phyloP scores from a whole-genome alignment of 345 rosid genomes.

The Eutrema heterophyllum region DNA sequence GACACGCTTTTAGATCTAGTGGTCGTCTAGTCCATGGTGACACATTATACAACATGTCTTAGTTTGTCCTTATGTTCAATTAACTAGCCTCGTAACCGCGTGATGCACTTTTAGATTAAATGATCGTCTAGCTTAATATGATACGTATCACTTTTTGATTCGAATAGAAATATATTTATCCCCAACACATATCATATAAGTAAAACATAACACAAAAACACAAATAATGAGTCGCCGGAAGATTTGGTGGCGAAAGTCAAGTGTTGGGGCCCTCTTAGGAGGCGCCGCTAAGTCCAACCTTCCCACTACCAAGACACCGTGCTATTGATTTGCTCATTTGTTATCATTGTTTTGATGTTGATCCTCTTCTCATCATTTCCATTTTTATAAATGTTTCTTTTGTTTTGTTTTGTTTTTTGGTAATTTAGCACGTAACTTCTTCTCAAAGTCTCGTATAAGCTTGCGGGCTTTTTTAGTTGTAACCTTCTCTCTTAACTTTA shows the following conservation, averaged over 20 bases:
- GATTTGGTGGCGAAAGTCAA: slow-evolving; percentile 18
- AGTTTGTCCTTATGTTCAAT: too few relatives aligned
- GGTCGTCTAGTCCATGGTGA: too few relatives aligned
- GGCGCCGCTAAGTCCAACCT: slow-evolving; percentile 26
- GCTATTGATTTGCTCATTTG: slow-evolving; percentile 28
- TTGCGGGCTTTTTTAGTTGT: background rate
- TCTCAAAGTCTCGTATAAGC: slow-evolving; percentile 10
- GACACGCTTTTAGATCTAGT: too few relatives aligned
- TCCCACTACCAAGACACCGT: slow-evolving; percentile 29
- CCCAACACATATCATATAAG: too few relatives aligned
- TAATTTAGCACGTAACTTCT: background rate
- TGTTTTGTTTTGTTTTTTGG: background rate
- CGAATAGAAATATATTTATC: too few relatives aligned
- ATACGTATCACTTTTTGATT: too few relatives aligned
- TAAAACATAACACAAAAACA: background rate
- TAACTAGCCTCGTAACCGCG: too few relatives aligned
- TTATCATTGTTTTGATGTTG: slow-evolving; percentile 24
- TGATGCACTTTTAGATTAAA: too few relatives aligned
- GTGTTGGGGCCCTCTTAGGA: slow-evolving; percentile 20
- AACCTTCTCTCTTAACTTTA: background rate
- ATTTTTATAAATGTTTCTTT: slow-evolving; percentile 13
- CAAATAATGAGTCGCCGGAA: slow-evolving; percentile 20
- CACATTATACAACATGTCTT: too few relatives aligned
- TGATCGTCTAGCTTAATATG: too few relatives aligned
- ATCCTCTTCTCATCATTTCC: slow-evolving; percentile 15